Evolutionary conservation across 116 monocot genomes (phyloP).

Genomic region (Posidonia oceanica): DNA sequence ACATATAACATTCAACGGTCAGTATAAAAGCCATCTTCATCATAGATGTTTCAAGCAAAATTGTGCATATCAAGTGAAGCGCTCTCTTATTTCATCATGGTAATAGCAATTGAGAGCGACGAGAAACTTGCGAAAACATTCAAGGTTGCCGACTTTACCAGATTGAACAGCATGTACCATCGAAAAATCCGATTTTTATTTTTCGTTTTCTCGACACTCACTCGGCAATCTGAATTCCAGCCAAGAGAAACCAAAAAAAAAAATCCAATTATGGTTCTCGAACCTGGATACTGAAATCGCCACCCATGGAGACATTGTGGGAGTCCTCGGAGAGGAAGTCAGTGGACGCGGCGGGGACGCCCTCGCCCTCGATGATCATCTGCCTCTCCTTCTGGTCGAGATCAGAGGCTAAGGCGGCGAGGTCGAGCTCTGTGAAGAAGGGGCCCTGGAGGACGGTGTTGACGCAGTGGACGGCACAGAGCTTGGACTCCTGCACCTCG

Average conservation of each 20-base stretch:
- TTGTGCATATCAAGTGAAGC: too few species aligned
- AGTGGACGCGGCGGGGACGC: constrained; percentile 3
- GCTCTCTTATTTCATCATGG: too few species aligned
- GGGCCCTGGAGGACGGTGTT: constrained; percentile 93
- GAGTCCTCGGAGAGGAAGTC: constrained; percentile 75
- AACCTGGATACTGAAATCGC: constrained; percentile 98
- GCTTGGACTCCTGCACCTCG: constrained; percentile 93
- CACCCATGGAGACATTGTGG: constrained; percentile 85
- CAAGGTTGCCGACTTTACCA: too few species aligned
- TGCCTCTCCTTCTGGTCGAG: constrained; percentile 74
- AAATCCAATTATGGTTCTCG: not conserved
- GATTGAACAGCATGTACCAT: too few species aligned
- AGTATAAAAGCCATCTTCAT: too few species aligned
- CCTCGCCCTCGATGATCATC: constrained; percentile 33
- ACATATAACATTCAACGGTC: too few species aligned
- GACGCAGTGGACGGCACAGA: constrained; percentile 97
- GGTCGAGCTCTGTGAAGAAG: constrained; percentile 91
- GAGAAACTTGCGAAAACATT: too few species aligned
- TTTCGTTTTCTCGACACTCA: too few species aligned
- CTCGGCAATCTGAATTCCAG: not conserved
- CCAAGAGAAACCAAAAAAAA: too few species aligned
- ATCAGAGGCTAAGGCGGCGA: constrained; percentile 83
- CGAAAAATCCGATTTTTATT: too few species aligned
- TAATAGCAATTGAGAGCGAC: too few species aligned
- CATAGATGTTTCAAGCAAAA: too few species aligned